Evolutionary conservation across 202 grass and related monocot species (phyloP).

Genomic region (Panicum hallii): DNA sequence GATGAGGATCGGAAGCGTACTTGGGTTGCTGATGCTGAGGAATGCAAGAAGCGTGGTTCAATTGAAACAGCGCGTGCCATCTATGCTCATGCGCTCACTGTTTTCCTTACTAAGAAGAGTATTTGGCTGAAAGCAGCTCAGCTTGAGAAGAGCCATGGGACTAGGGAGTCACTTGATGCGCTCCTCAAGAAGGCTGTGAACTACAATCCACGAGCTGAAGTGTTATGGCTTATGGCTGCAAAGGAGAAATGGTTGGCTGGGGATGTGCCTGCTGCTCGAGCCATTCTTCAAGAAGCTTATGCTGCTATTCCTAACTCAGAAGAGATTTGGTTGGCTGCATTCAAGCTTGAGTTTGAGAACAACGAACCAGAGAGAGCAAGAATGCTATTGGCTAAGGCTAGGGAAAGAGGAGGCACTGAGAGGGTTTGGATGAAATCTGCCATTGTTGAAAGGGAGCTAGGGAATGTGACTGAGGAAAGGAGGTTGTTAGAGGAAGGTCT

Average conservation of each 20-base stretch:
- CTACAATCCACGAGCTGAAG: constrained; percentile 89
- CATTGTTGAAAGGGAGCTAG: constrained; percentile 85
- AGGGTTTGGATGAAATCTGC: constrained; percentile 98
- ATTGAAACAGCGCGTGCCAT: constrained; percentile 94
- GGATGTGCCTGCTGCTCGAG: constrained; percentile 83
- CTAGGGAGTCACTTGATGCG: constrained; percentile 83
- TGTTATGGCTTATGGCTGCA: constrained; percentile 95
- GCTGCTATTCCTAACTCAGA: constrained; percentile 91
- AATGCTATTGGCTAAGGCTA: constrained; percentile 86
- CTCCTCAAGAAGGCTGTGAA: constrained; percentile 85
- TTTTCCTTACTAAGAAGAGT: constrained; percentile 80
- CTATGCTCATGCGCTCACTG: constrained; percentile 82
- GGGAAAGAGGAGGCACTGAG: constrained; percentile 94
- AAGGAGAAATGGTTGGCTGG: constrained; percentile 96
- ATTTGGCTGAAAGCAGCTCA: constrained; percentile 98
- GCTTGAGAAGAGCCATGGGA: constrained; percentile 96
- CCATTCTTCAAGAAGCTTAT: constrained; percentile 96
- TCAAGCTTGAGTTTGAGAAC: constrained; percentile 98
- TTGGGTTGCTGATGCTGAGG: constrained; percentile 98
- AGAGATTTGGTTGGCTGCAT: constrained; percentile 94
- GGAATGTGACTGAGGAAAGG: constrained; percentile 75
- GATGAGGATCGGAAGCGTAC: constrained; percentile 89
- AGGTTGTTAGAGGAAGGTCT: constrained; percentile 85
- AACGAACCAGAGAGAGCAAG: constrained; percentile 94
- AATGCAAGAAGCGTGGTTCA: constrained; percentile 93